Conservation (phyloP, 148 eudicot species). For the Chenopodium berlandieri region DNA sequence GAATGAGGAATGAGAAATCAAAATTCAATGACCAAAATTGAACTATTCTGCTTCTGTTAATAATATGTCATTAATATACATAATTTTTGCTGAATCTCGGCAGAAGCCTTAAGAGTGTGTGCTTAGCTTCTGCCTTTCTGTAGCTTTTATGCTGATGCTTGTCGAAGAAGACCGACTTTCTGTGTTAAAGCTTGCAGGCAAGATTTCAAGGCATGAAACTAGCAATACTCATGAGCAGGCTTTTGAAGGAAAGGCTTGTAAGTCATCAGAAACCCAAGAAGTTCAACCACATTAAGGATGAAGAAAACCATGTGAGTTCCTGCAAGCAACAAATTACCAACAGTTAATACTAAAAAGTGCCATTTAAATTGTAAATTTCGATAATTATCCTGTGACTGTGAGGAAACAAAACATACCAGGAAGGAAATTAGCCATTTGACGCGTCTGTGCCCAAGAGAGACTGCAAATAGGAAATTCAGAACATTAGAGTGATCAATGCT, state of each 20-base stretch:
- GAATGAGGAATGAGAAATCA: background rate
- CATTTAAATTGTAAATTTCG: no score
- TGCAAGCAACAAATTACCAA: slow-evolving; percentile 22
- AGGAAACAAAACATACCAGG: slow-evolving; percentile 32
- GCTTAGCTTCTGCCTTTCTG: slow-evolving; percentile 4
- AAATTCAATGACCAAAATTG: background rate
- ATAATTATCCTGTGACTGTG: background rate
- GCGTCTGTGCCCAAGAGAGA: slow-evolving; percentile 44
- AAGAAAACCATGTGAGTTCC: slow-evolving; percentile 52
- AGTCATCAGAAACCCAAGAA: slow-evolving; percentile 39
- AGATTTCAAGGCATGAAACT: background rate
- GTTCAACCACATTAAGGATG: slow-evolving; percentile 44
- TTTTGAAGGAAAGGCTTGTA: slow-evolving; percentile 42
- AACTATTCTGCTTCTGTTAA: background rate
- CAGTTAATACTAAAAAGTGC: background rate
- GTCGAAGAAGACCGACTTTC: background rate
- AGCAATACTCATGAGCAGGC: slow-evolving; percentile 20
- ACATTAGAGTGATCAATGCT: background rate
- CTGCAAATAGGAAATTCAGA: slow-evolving; percentile 17
- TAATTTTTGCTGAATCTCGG: background rate
- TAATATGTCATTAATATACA: background rate
- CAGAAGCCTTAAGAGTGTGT: background rate
- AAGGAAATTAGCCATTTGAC: slow-evolving; percentile 31
- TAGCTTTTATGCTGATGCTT: background rate
- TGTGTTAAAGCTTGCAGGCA: background rate